phyloP scores from a whole-genome alignment of 371 early-diverging fungal genomes.

The Mortierella sp. region DNA sequence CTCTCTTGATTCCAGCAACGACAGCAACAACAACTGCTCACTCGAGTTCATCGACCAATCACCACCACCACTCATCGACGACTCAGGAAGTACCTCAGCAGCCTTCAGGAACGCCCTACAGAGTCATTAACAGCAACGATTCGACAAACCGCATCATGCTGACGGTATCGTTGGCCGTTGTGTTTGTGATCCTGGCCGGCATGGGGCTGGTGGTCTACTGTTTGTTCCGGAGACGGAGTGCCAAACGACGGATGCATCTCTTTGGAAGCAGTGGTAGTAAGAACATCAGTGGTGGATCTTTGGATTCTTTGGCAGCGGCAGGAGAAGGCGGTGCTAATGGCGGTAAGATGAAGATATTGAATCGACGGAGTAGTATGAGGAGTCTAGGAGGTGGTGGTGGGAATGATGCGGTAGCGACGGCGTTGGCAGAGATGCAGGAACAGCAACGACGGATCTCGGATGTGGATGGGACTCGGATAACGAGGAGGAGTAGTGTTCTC shows the following conservation, averaged over 20 bases:
- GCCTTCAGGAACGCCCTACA: conserved; percentile 25
- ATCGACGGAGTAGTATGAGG: neutral
- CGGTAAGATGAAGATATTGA: neutral
- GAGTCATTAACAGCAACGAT: conserved; percentile 1
- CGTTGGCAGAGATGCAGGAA: conserved; percentile 3
- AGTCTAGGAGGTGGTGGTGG: neutral
- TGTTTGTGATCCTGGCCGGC: conserved; percentile 36
- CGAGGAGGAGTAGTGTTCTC: conserved; percentile 26
- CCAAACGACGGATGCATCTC: conserved; percentile 15
- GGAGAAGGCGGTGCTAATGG: neutral
- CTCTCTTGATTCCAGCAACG: neutral
- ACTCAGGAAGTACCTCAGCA: neutral
- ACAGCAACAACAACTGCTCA: conserved; percentile 2
- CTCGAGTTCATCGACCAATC: neutral
- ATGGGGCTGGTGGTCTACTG: conserved; percentile 38
- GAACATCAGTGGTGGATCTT: neutral
- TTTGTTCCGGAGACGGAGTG: conserved; percentile 32
- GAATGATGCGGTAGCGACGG: neutral
- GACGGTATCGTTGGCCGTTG: conserved; percentile 39
- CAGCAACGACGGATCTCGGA: conserved; percentile 11
- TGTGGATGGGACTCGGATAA: conserved; percentile 7
- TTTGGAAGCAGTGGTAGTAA: neutral
- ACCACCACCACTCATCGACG: neutral
- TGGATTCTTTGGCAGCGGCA: neutral
- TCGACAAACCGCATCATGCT: conserved; percentile 23